Evolutionary conservation across 768 basidiomycete species (phyloP), one percentile per base, ranked within the genome.

Genomic region (Pisolithus sp.): DNA sequence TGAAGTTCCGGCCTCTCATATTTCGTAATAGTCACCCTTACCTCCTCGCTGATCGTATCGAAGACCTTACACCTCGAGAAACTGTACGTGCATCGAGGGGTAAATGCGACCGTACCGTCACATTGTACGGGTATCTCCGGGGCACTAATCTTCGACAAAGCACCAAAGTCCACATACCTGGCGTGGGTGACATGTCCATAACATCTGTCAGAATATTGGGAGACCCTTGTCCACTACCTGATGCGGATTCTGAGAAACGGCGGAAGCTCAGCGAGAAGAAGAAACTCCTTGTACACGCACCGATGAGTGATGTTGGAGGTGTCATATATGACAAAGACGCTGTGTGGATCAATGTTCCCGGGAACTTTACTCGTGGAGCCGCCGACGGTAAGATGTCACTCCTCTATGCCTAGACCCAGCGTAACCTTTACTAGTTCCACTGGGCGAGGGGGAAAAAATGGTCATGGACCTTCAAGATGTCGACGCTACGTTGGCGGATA

Each of bases 251-350:
- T 48, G 96, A 98, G 72, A 93, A 89, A 71, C 70, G 90, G 55
- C 71, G 95, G 55, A 94, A 90, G 68, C 75, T 99, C 61, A 94
- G 91, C 60, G 96, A 98, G 69, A 95, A 96, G 75, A 90, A 88
- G 68, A 94, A 89, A 65, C 65, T 92, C 38, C 71, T 95, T 2
- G 82, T 97, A 1, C 92, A 98, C 66, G 96, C 96, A 15, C 96
- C 96, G 1, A 98, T 99, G 96, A 96, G 93, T 67, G 95, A 97
- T 62, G 86, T 97, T 2, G 95, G 95, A 10, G 96, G 95, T 3
- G 82, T 99, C 50, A 82, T 89, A 70, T 98, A 95, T 64, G 96
- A 99, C 73, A 98, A 97, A 68, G 95, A 98, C 63, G 92, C 93
- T 0, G 94, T 99, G 2, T 99, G 90, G 78, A 86, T 99, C 57